Base-by-base conservation (phyloP, 257 asterid genomes). In the Solanum bulbocastanum region DNA sequence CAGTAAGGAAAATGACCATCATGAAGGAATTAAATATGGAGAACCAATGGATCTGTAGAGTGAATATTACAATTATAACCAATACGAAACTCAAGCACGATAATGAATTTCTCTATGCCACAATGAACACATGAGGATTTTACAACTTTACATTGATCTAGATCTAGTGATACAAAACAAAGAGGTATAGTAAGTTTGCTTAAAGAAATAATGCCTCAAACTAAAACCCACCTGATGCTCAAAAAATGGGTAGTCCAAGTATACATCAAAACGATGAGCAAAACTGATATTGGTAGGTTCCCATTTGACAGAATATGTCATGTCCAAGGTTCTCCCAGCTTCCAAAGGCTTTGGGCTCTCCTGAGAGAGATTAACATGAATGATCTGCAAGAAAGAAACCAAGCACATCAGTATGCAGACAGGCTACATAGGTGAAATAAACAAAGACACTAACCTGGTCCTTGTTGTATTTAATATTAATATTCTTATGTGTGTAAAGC, bases 1-100 rank as follows among this genome's bases (percentile, higher is more conserved):
- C 99, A 84, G 98, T 95, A 46, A 97, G 98, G 94, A 97, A 97
- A 87, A 97, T 97, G 68, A 97, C 99, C 99, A 97, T 97, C 98
- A 97, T 95, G 95, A 97, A 97, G 83, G 98, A 95, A 91, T 97
- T 97, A 86, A 97, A 96, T 69, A 97, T 95, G 72, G 99, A 97
- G 91, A 97, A 97, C 98, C 98, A 97, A 89, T 97, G 99, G 87
- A 97, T 97, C 99, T 97, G 98, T 91, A 93, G 76, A 79, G 37
- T 18, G 86, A 82, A 81, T 73, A 83, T 20, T 74, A 58, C 22
- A 30, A 27, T 87, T 23, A 68, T 13, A 42, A 68, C 60, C 12
- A 35, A 83, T 60, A 62, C 44, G 25, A 56, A 56, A 56, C 25
- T 39, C 84, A 74, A 76, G 52, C 33, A 33, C 8, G 32, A 58